These are phyloP conservation scores for Juncus effusus DNA, from an alignment of 176 grass and related monocot genomes.

Conservation along the genomic window DNA sequence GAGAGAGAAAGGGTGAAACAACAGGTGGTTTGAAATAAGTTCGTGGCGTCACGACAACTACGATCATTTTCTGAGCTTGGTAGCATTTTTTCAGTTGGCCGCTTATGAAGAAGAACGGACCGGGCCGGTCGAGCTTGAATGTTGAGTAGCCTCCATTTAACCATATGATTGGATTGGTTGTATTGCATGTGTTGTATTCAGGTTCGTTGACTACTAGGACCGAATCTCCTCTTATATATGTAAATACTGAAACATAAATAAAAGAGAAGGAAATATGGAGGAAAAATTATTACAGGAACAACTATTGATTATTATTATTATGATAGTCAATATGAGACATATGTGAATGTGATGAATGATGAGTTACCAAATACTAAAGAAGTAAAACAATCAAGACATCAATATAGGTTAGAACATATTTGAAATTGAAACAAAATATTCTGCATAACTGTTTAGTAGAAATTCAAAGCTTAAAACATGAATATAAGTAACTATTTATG, in stretches of 20 bases:
- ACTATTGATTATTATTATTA: background rate
- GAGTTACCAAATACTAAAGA: background rate
- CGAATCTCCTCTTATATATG: slow-evolving; percentile 33
- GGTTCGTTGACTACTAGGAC: slow-evolving; percentile 57
- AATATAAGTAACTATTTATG: background rate
- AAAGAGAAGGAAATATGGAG: background rate
- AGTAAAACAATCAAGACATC: background rate
- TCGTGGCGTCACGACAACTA: slow-evolving; percentile 54
- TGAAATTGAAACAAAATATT: background rate
- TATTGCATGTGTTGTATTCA: slow-evolving; percentile 49
- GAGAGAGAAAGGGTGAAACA: background rate
- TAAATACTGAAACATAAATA: slow-evolving; percentile 52
- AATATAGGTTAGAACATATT: too few relatives aligned
- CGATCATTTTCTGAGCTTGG: slow-evolving; percentile 62
- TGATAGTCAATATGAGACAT: background rate
- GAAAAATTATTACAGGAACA: background rate
- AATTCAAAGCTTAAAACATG: too few relatives aligned
- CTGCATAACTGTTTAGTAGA: background rate
- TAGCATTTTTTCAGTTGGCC: slow-evolving; percentile 43
- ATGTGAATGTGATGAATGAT: background rate
- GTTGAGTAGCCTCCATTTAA: slow-evolving; percentile 36
- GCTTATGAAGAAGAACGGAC: slow-evolving; percentile 79
- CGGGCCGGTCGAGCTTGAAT: slow-evolving; percentile 54
- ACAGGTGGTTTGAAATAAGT: background rate
- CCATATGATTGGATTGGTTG: slow-evolving; percentile 36